A percentile compares a stretch with the other conserved stretches of the same genome.
Conservation (phyloP, 192 early-diverging fungal species). For the Backusella mclennaniae region DNA sequence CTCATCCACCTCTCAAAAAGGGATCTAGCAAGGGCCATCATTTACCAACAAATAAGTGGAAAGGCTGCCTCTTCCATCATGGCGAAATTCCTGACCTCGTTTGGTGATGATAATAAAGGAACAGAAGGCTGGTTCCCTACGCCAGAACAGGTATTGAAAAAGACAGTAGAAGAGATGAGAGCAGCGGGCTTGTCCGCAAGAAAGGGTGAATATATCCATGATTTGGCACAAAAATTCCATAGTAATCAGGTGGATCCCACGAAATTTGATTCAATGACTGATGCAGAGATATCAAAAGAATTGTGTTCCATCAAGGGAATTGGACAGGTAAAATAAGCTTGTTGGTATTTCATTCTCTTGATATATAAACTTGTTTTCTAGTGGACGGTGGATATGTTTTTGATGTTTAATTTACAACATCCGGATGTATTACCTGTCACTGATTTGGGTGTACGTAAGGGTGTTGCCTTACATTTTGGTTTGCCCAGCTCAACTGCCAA, state of each 20-base stretch:
- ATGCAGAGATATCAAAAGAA: constrained; percentile 51
- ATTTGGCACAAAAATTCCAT: constrained; percentile 57
- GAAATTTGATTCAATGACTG: constrained; percentile 48
- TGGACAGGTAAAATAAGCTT: constrained; percentile 42
- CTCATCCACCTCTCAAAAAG: constrained; percentile 6
- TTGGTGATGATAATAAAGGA: constrained; percentile 22
- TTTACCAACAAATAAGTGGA: constrained; percentile 74
- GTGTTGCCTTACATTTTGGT: constrained; percentile 62
- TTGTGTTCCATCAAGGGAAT: constrained; percentile 64
- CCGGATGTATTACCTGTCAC: constrained; percentile 68
- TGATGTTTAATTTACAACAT: constrained; percentile 67
- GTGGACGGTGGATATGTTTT: constrained; percentile 72
- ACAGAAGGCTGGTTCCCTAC: constrained; percentile 48
- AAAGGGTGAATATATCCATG: constrained; percentile 66
- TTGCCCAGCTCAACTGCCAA: constrained; percentile 8
- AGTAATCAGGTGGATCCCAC: constrained; percentile 48
- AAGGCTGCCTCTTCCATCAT: constrained; percentile 64
- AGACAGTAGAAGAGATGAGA: constrained; percentile 27
- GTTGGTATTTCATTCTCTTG: too few species aligned
- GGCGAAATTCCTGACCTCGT: constrained; percentile 51
- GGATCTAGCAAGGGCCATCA: constrained; percentile 46
- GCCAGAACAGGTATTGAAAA: constrained; percentile 41
- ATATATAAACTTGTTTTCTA: background rate
- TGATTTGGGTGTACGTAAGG: constrained; percentile 64
- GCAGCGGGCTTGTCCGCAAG: constrained; percentile 43